Base-by-base conservation (phyloP, 2,329 filamentous ascomycete genomes). In the Aureobasidium sp. region DNA sequence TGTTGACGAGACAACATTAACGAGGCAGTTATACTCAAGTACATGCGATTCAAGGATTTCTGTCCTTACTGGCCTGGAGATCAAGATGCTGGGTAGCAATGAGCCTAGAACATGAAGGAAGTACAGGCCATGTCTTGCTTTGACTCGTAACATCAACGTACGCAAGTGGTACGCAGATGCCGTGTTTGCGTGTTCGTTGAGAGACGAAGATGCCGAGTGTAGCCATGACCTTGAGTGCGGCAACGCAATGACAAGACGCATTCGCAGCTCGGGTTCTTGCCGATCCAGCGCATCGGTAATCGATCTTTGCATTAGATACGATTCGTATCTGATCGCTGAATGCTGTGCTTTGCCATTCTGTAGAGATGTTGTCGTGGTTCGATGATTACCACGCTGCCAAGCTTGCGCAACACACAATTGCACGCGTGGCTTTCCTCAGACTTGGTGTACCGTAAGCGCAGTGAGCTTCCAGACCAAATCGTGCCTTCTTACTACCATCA, bases 161-260 rank as follows among this genome's bases (percentile, higher is more conserved):
- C 26, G 26, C 10, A 10, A 26, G 53, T 57, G 13, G 34, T 46
- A 46, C 29, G 13, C 39, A 44, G 24, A 56, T 34, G 52, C 52
- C 17, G 53, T 44, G 53, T 41, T 57, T 44, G 53, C 39, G 52
- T 32, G 26, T 41, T 24, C 26, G 53, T 57, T 46, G 53, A 46
- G 53, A 34, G 34, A 44, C 26, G 53, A 13, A 57, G 27, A 44
- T 44, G 36, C 51, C 51, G 24, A 29, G 20, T 27, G 29, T 20
- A 12, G 41, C 27, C 12, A 57, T 26, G 53, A 34, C n/a, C 53
- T 57, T 57, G 39, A 12, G 13, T 32, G 15, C 26, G 39, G 8
- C 37, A 32, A 32, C 37, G 34, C 24, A 32, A 55, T 43, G 26
- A 55, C 29, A 26, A 41, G 32, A 41, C 20, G 53, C 27, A 57